These are phyloP conservation scores for Platanus orientalis DNA, from an alignment of 164 flowering plant genomes.

Conservation along the genomic window DNA sequence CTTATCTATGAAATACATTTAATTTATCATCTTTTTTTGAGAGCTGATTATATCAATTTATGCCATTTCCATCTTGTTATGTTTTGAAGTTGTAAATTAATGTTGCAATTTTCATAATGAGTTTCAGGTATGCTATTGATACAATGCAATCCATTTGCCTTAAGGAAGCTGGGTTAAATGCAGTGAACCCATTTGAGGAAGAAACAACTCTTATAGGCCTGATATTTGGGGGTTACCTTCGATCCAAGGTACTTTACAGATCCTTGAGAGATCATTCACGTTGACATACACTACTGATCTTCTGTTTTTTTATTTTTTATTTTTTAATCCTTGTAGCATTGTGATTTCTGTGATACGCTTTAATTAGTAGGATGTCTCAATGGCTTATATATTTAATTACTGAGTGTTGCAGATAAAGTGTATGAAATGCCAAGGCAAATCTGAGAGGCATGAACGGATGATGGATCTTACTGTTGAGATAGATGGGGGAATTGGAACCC, in stretches of 20 bases:
- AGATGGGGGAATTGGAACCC: constrained; percentile 67
- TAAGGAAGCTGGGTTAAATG: constrained; percentile 50
- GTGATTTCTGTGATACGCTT: too few species aligned
- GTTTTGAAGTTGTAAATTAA: not conserved
- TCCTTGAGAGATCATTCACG: not conserved
- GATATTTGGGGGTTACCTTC: constrained; percentile 93
- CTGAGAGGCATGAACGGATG: constrained; percentile 76
- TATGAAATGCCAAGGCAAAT: constrained; percentile 69
- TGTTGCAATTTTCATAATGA: not conserved
- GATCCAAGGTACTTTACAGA: constrained; percentile 62
- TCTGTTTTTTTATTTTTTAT: too few species aligned
- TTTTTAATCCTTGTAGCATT: too few species aligned
- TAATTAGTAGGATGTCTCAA: too few species aligned
- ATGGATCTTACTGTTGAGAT: constrained; percentile 97
- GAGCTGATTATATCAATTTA: not conserved
- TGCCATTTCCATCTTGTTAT: not conserved
- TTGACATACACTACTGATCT: too few species aligned
- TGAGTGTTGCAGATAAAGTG: constrained; percentile 61
- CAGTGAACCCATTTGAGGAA: constrained; percentile 36
- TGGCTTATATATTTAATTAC: not conserved
- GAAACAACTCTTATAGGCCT: constrained; percentile 76
- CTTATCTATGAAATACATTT: too few species aligned
- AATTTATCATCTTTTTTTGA: too few species aligned
- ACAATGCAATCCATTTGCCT: constrained; percentile 80
- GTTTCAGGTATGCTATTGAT: constrained; percentile 75